Percentiles rank a stretch among this genome's conserved stretches.
Evolutionary conservation across 805 yeast genomes (phyloP).

Genomic region (Groenewaldozyma salmanticensis): DNA sequence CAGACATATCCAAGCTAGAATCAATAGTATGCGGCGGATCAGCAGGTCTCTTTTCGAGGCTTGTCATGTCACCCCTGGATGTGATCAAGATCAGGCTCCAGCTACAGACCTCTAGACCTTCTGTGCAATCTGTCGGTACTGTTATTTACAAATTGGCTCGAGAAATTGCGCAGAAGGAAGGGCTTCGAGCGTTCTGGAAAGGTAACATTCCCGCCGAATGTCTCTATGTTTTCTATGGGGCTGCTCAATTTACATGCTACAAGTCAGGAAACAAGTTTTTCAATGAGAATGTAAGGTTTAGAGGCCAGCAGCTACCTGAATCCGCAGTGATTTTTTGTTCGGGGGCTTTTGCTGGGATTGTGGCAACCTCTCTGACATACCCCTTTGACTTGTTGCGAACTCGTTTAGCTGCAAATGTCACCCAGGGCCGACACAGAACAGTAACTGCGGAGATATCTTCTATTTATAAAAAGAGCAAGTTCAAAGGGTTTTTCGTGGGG

Average conservation of each 20-base stretch:
- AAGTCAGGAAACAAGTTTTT: conserved; percentile 37
- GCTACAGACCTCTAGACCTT: conserved; percentile 31
- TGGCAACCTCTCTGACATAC: conserved; percentile 66
- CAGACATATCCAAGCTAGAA: conserved; percentile 41
- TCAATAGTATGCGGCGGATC: conserved; percentile 61
- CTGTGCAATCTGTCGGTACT: conserved; percentile 1
- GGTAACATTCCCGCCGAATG: conserved; percentile 90
- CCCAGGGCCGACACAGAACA: neutral
- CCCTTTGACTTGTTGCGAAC: conserved; percentile 91
- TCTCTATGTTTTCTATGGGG: conserved; percentile 79
- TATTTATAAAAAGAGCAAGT: conserved; percentile 35
- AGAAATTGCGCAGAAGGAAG: conserved; percentile 51
- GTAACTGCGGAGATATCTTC: conserved; percentile 5
- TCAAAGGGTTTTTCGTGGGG: conserved; percentile 42
- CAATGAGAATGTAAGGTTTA: conserved; percentile 25
- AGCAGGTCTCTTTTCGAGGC: conserved; percentile 57
- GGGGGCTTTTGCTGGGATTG: conserved; percentile 70
- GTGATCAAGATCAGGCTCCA: conserved; percentile 75
- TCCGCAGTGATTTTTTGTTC: conserved; percentile 42
- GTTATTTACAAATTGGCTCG: conserved; percentile 26
- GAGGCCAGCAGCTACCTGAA: conserved; percentile 24
- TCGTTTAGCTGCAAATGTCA: conserved; percentile 57
- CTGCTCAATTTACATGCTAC: conserved; percentile 70
- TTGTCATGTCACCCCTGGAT: conserved; percentile 68
- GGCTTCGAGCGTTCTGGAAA: conserved; percentile 77